These are phyloP conservation scores for Aquilaria sinensis DNA, from an alignment of 345 rosid genomes.

Conservation along the genomic window DNA sequence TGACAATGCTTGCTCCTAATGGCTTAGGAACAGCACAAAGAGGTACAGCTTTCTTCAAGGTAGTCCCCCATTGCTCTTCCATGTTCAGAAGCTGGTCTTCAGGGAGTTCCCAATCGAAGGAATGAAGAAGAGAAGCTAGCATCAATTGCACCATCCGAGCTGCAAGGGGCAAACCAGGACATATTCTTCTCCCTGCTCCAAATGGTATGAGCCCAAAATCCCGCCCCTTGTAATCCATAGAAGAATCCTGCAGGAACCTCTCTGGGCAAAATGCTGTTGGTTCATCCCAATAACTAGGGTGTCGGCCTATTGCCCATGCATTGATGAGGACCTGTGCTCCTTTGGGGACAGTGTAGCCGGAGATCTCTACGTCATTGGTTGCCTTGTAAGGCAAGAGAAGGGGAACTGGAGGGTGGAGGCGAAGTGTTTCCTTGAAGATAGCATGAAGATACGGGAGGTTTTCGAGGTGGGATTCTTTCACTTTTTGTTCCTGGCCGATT, in stretches of 20 bases:
- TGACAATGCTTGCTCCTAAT: too few species aligned
- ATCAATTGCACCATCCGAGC: conserved; percentile 19
- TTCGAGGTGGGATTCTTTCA: conserved; percentile 11
- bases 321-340: conserved; percentile 14
- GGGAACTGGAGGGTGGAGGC: conserved; percentile 15
- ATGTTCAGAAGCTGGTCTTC: conserved; percentile 12
- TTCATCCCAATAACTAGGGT: conserved; percentile 13
- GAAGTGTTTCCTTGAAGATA: conserved; percentile 12
- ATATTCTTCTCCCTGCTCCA: conserved; percentile 27
- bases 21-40: conserved; percentile 16
- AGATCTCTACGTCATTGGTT: conserved; percentile 1
- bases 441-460: conserved; percentile 15
- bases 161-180: conserved; percentile 21
- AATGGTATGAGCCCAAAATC: conserved; percentile 13
- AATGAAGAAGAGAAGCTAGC: conserved; percentile 18
- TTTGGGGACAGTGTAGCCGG: conserved; percentile 13
- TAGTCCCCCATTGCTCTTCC: conserved; percentile 16
- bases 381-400: conserved; percentile 19
- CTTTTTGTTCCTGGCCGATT: conserved; percentile 3
- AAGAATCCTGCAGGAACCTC: conserved; percentile 1
- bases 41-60: conserved; percentile 17
- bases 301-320: conserved; percentile 19
- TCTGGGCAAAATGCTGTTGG: conserved; percentile 9
- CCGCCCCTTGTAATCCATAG: conserved; percentile 9
- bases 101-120: conserved; percentile 22